phyloP scores from a whole-genome alignment of 2,329 filamentous ascomycete species.

The Basipetospora chlamydospora region DNA sequence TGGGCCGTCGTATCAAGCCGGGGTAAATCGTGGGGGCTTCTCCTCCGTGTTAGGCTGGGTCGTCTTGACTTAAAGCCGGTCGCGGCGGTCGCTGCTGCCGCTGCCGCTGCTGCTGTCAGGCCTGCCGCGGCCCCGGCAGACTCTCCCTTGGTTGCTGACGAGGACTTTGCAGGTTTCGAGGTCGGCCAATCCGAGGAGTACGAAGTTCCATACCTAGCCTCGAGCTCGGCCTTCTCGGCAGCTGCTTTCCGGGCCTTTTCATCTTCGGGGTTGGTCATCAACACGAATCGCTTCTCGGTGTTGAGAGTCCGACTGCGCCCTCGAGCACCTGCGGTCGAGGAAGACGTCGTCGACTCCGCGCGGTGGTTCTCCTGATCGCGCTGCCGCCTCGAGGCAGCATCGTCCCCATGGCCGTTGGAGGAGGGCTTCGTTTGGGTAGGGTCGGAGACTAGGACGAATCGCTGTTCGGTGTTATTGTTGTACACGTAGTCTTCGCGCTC shows the following conservation, averaged over 20 bases:
- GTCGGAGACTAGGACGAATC: conserved; percentile 14
- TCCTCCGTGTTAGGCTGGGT: conserved; percentile 15
- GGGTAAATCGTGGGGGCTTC: conserved; percentile 17
- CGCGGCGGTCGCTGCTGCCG: neutral
- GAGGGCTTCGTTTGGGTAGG: conserved; percentile 15
- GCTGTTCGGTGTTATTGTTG: conserved; percentile 41
- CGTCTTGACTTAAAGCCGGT: neutral
- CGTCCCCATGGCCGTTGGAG: conserved; percentile 20
- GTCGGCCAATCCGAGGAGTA: no score
- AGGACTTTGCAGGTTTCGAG: neutral
- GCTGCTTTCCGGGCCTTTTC: no score
- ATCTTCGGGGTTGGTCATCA: neutral
- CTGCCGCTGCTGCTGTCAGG: conserved; percentile 10
- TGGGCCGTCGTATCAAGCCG: conserved; percentile 4
- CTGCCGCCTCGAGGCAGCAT: no score
- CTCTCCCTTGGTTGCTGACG: conserved; percentile 7
- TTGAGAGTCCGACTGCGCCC: no score
- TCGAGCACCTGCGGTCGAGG: no score
- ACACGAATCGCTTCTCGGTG: conserved; percentile 37
- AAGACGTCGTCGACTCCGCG: no score
- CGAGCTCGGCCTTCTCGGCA: no score
- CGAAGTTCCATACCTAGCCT: no score
- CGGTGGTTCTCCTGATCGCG: no score
- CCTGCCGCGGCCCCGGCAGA: no score
- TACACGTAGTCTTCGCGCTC: conserved; percentile 34